phyloP scores from a whole-genome alignment of 2,329 filamentous ascomycete genomes.

The Cladosporium sp. region DNA sequence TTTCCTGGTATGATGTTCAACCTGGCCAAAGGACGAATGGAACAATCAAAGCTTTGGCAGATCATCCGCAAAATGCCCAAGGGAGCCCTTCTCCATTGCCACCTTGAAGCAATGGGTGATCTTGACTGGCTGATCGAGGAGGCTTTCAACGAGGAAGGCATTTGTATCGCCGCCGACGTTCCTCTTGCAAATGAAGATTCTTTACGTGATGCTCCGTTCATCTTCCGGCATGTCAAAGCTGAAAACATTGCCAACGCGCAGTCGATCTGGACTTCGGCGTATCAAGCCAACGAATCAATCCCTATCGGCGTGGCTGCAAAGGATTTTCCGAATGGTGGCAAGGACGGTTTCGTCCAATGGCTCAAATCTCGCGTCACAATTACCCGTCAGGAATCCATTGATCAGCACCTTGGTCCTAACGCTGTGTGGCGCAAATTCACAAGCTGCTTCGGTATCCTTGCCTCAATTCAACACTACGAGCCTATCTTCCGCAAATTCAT shows the following conservation, averaged over 20 bases:
- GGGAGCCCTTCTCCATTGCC: slow-evolving; percentile 76
- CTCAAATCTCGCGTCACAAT: slow-evolving; percentile 67
- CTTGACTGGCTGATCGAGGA: slow-evolving; percentile 71
- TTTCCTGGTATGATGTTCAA: slow-evolving; percentile 93
- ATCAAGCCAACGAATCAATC: slow-evolving; percentile 54
- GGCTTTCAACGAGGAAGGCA: slow-evolving; percentile 64
- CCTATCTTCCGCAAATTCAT: slow-evolving; percentile 78
- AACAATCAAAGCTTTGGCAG: slow-evolving; percentile 75
- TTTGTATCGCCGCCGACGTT: slow-evolving; percentile 59
- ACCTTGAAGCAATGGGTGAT: slow-evolving; percentile 87
- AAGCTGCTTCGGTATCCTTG: slow-evolving; percentile 65
- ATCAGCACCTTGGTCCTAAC: slow-evolving; percentile 76
- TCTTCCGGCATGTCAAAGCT: slow-evolving; percentile 52
- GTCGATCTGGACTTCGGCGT: slow-evolving; percentile 61
- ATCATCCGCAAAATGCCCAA: slow-evolving; percentile 86
- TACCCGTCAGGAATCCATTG: slow-evolving; percentile 63
- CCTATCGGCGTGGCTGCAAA: slow-evolving; percentile 59
- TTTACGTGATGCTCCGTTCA: slow-evolving; percentile 50
- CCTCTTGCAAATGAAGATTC: slow-evolving; percentile 51
- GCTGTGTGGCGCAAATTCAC: slow-evolving; percentile 84
- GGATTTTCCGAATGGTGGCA: slow-evolving; percentile 66
- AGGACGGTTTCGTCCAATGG: slow-evolving; percentile 69
- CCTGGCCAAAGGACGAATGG: slow-evolving; percentile 78
- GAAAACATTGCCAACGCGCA: slow-evolving; percentile 34
- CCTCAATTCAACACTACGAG: slow-evolving; percentile 78